Percentiles rank a stretch among this genome's conserved stretches.
Evolutionary conservation across 306 rosid genomes (phyloP).

Genomic region (Vigna unguiculata): DNA sequence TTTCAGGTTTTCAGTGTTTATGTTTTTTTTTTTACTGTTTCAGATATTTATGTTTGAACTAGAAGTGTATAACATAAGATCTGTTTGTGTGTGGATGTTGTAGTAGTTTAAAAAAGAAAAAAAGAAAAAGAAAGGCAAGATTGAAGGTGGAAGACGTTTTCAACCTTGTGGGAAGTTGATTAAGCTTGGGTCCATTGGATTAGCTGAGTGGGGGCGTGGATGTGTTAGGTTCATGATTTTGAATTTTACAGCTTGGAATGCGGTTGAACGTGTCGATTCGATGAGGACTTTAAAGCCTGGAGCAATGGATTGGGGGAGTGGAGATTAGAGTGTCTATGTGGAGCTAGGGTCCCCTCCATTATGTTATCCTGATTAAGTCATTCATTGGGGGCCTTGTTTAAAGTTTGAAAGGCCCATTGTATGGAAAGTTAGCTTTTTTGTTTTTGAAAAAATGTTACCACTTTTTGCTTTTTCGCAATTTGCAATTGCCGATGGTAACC

Average conservation of each 20-base stretch:
- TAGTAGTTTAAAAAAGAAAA: slow-evolving; percentile 17
- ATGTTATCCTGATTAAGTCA: slow-evolving; percentile 56
- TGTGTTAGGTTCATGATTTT: slow-evolving; percentile 48
- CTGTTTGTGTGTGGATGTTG: slow-evolving; percentile 26
- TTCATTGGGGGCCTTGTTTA: slow-evolving; percentile 68
- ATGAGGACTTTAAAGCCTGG: slow-evolving; percentile 51
- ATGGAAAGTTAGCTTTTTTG: slow-evolving; percentile 47
- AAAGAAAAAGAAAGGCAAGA: not conserved
- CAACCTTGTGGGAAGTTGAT: slow-evolving; percentile 33
- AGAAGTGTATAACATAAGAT: slow-evolving; percentile 13
- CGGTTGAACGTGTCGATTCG: slow-evolving; percentile 55
- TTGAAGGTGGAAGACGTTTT: slow-evolving; percentile 39
- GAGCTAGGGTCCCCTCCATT: slow-evolving; percentile 77
- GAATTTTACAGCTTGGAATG: slow-evolving; percentile 44
- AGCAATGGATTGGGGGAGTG: slow-evolving; percentile 42
- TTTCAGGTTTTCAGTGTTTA: slow-evolving; percentile 1
- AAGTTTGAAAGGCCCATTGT: slow-evolving; percentile 57
- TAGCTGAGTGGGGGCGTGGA: slow-evolving; percentile 37
- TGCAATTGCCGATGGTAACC: slow-evolving; percentile 47
- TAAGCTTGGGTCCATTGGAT: slow-evolving; percentile 34
- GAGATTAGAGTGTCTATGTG: slow-evolving; percentile 50
- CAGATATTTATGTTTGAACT: slow-evolving; percentile 9
- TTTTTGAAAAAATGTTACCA: slow-evolving; percentile 31
- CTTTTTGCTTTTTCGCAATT: slow-evolving; percentile 48
- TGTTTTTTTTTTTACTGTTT: not conserved